A percentile compares a stretch with the other conserved stretches of the same genome.
These are phyloP conservation scores for Tuber brumale DNA, from an alignment of 495 filamentous ascomycete species.

Conservation along the genomic window DNA sequence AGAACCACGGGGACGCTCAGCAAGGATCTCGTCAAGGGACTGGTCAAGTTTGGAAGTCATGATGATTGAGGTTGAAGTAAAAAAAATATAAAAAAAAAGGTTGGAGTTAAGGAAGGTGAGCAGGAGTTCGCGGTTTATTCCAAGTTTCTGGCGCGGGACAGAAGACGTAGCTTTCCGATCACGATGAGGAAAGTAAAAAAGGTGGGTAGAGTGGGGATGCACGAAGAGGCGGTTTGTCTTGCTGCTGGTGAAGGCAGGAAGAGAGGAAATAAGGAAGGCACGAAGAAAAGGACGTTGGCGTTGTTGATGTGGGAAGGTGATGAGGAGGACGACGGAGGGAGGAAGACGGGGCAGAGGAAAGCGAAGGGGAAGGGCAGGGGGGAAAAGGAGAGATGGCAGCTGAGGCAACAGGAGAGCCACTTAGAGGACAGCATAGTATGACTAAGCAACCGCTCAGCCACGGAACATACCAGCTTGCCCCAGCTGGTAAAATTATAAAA, in stretches of 20 bases:
- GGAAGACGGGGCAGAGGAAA: conserved; percentile 37
- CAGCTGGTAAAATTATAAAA: not conserved
- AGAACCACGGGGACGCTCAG: conserved; percentile 56
- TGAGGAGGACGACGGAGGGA: conserved; percentile 19
- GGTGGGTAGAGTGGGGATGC: conserved; percentile 12
- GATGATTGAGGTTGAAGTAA: conserved; percentile 44
- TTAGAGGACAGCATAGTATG: conserved; percentile 14
- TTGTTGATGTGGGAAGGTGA: conserved; percentile 19
- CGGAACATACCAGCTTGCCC: not conserved
- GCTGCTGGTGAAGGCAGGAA: conserved; percentile 23
- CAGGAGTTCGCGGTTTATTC: not conserved
- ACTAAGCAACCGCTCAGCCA: not conserved
- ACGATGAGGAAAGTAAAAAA: conserved; percentile 16
- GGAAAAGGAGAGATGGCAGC: conserved; percentile 38
- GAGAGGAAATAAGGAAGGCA: conserved; percentile 10
- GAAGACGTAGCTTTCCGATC: not conserved
- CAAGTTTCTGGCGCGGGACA: not conserved
- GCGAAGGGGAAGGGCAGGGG: conserved; percentile 35
- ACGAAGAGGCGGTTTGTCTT: conserved; percentile 8
- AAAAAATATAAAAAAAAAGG: not conserved
- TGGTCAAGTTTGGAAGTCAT: conserved; percentile 94
- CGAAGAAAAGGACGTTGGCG: conserved; percentile 8
- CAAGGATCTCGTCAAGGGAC: conserved; percentile 93
- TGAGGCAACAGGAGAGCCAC: conserved; percentile 20
- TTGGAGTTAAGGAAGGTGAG: conserved; percentile 2